phyloP scores from a whole-genome alignment of 495 filamentous ascomycete genomes.

The Aspergillus hancockii region DNA sequence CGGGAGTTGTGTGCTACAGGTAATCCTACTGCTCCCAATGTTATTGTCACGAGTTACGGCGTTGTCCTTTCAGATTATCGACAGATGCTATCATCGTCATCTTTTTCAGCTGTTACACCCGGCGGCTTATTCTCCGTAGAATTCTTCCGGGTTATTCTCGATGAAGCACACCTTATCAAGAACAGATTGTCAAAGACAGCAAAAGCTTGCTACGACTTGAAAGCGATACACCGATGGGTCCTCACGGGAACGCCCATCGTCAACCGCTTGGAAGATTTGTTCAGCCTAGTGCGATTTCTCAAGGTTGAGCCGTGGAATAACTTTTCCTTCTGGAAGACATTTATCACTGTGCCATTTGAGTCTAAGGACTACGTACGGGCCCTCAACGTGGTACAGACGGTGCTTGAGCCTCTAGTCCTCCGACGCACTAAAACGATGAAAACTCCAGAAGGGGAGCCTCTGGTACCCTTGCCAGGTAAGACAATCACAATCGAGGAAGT shows the following conservation, averaged over 20 bases:
- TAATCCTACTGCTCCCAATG: slow-evolving; percentile 77
- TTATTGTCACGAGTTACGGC: slow-evolving; percentile 97
- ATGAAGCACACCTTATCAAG: slow-evolving; percentile 94
- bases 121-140: slow-evolving; percentile 86
- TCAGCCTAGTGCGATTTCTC: slow-evolving; percentile 88
- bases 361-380: slow-evolving; percentile 90
- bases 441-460: slow-evolving; percentile 81
- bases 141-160: slow-evolving; percentile 91
- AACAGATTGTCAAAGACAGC: slow-evolving; percentile 88
- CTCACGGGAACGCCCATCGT: slow-evolving; percentile 97
- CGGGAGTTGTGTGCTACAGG: slow-evolving; percentile 72
- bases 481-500: slow-evolving; percentile 81
- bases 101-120: slow-evolving; percentile 55
- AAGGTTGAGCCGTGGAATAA: slow-evolving; percentile 97
- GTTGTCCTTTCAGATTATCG: slow-evolving; percentile 87
- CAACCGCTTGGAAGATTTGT: slow-evolving; percentile 95
- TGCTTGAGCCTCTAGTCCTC: slow-evolving; percentile 92
- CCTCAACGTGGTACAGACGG: slow-evolving; percentile 94
- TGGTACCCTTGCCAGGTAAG: slow-evolving; percentile 84
- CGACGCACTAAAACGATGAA: slow-evolving; percentile 97
- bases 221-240: slow-evolving; percentile 84
- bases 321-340: slow-evolving; percentile 98
- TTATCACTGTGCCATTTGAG: slow-evolving; percentile 96
- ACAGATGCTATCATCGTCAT: slow-evolving; percentile 51
- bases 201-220: slow-evolving; percentile 87